Evolutionary conservation across 441 rosid genomes (phyloP), one percentile per base, ranked within the genome.

Genomic region (Pelargonium australe): DNA sequence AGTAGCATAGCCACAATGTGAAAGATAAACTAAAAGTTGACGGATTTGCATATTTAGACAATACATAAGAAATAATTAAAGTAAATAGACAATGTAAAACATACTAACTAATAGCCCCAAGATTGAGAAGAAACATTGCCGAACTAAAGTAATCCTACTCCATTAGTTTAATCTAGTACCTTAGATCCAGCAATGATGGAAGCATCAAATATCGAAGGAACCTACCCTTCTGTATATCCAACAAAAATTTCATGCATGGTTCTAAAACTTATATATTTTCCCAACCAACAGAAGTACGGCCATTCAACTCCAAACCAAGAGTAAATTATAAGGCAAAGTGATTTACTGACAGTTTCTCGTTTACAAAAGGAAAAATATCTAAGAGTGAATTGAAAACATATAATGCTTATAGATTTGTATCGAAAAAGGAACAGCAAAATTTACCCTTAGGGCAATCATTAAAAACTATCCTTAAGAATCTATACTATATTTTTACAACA

Each of bases 1-100:
- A 51, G 58, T n/a, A 4, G 7, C 7, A 51, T 31, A 51, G 16
- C 7, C 58, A 51, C 16, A 51, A 13, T 51, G 58, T 17, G 37
- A 51, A 51, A 51, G 20, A 51, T 51, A 13, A 51, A 51, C 58
- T 51, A 5, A 51, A 51, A 51, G 58, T 51, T 51, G 58, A 51
- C 19, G 20, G 19, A 7, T 14, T 51, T n/a, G 51, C 51, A 45
- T 9, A 13, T 31, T 31, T 31, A 31, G 37, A 31, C 37, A 31
- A 4, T 31, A 31, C 37, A 31, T 31, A 31, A 31, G 37, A 31
- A 31, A 31, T 2, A 31, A 4, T 31, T 31, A 31, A 31, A 31
- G 37, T 31, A 31, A 31, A 31, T 31, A 4, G 5, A 31, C 37
- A 31, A 31, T 31, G 5, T 31, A 31, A 31, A 31, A 31, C 37